Percentiles rank a stretch among this genome's conserved stretches.
These are phyloP conservation scores for Leucoagaricus sp. DNA, from an alignment of 1,284 basidiomycete genomes.

Conservation along the genomic window DNA sequence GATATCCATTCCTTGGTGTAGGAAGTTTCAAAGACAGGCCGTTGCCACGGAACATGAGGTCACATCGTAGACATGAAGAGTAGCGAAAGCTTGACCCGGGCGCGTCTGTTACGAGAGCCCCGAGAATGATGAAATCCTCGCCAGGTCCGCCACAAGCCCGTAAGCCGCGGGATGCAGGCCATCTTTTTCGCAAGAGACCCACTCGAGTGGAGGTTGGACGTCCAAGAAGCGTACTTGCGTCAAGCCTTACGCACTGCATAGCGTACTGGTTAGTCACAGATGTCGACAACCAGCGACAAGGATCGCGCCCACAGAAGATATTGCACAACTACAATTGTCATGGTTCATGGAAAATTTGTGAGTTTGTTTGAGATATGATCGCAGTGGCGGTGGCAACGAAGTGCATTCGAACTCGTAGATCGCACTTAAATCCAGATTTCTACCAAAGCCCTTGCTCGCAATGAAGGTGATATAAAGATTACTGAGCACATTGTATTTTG, in stretches of 20 bases:
- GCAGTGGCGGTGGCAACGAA: constrained; percentile 9
- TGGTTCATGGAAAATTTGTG: background rate
- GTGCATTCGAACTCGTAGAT: constrained; percentile 5
- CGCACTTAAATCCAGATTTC: constrained; percentile 10
- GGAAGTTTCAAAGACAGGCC: constrained; percentile 4
- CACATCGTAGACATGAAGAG: background rate
- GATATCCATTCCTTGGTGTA: background rate
- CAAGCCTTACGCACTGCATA: background rate
- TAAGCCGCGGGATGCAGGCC: constrained; percentile 5
- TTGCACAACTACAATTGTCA: background rate
- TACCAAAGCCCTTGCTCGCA: background rate
- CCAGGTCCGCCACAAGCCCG: constrained; percentile 10
- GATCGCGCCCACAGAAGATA: constrained; percentile 4
- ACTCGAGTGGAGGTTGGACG: background rate
- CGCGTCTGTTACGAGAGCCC: background rate
- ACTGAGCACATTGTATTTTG: constrained; percentile 5
- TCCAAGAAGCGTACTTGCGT: background rate
- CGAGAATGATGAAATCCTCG: constrained; percentile 6
- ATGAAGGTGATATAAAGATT: constrained; percentile 6
- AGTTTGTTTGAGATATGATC: background rate
- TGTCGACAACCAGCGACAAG: background rate
- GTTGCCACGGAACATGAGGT: constrained; percentile 10
- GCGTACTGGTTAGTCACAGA: background rate
- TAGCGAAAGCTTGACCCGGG: constrained; percentile 7
- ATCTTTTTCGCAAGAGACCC: background rate